Evolutionary conservation across 176 grass and related monocot genomes (phyloP).

Genomic region (Hordeum vulgare): MorexV3_pseudomolecules_assembly NC_058519.1:428055925-428056424

Average conservation of each 20-base stretch:
- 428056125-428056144: neutral
- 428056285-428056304: neutral
- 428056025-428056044: neutral
- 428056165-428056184: neutral
- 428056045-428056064: neutral
- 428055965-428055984: neutral
- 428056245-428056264: neutral
- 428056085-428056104: neutral
- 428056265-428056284: neutral
- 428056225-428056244: neutral
- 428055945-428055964: neutral
- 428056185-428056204: neutral
- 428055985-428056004: neutral
- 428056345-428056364: neutral
- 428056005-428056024: neutral
- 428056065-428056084: neutral
- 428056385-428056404: neutral
- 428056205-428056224: neutral
- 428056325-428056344: neutral
- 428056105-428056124: neutral
- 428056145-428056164: neutral
- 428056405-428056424: neutral
- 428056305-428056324: neutral
- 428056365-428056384: neutral
- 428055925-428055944: neutral